Conservation (phyloP, 2,329 filamentous ascomycete species). For the Coniochaeta sp. region DNA sequence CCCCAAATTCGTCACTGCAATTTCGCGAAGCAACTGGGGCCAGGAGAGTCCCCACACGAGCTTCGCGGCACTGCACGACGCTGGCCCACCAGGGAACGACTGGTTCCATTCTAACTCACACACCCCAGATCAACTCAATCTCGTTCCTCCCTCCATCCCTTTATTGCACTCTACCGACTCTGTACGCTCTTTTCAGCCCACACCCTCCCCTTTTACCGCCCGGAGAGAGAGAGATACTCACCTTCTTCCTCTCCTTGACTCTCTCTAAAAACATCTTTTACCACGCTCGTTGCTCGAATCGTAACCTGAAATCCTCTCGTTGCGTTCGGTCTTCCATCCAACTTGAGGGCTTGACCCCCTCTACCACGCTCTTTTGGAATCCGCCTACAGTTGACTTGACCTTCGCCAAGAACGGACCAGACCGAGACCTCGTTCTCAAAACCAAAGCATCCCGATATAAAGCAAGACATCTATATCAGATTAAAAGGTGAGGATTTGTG, state of each 20-base stretch:
- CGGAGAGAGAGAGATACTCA: slow-evolving; percentile 7
- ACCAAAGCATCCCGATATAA: neutral
- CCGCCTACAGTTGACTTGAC: slow-evolving; percentile 3
- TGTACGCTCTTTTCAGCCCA: slow-evolving; percentile 1
- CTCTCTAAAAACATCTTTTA: neutral
- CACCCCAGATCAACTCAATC: neutral
- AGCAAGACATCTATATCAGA: neutral
- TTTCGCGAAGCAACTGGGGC: neutral
- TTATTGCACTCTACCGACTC: neutral
- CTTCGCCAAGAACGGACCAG: slow-evolving; percentile 2
- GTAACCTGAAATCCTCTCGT: neutral
- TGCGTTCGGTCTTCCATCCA: slow-evolving; percentile 30
- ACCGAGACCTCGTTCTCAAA: neutral
- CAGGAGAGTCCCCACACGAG: neutral
- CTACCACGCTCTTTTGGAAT: slow-evolving; percentile 48
- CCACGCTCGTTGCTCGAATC: slow-evolving; percentile 1
- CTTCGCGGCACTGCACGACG: neutral
- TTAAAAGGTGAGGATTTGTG: neutral
- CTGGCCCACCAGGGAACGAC: no score
- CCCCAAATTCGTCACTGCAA: neutral
- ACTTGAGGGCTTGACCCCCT: slow-evolving; percentile 46
- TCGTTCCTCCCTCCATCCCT: slow-evolving; percentile 4
- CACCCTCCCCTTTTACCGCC: slow-evolving; percentile 2
- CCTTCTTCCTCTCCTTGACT: slow-evolving; percentile 3
- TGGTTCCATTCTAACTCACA: neutral